Evolutionary conservation across 371 early-diverging fungal genomes (phyloP).

Genomic region (Mortierella polycephala): DNA sequence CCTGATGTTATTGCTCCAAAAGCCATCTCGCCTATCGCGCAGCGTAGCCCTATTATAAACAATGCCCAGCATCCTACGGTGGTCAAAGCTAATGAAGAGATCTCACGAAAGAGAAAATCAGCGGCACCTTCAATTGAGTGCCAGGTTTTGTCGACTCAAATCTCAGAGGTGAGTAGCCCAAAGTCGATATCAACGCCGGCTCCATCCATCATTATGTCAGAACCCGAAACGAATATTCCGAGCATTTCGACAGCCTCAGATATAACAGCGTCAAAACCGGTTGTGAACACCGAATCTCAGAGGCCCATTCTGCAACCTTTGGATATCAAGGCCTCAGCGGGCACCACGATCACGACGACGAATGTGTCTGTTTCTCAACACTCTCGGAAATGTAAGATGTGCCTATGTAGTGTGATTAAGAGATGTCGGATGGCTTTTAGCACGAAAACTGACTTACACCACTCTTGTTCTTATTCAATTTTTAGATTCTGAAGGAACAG

Average conservation of each 20-base stretch:
- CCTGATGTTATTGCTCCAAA: conserved; percentile 25
- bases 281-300: conserved; percentile 10
- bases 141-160: conserved; percentile 40
- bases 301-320: conserved; percentile 40
- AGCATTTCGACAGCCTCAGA: background rate
- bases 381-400: conserved; percentile 30
- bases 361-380: conserved; percentile 42
- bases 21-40: conserved; percentile 22
- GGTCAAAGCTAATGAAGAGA: background rate
- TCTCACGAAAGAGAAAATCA: background rate
- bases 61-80: background rate
- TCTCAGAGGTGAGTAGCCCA: conserved; percentile 18
- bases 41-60: conserved; percentile 11
- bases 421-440: background rate
- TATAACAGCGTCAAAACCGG: background rate
- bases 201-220: no score
- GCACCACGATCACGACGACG: conserved; percentile 22
- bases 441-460: background rate
- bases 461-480: background rate
- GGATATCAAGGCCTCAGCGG: conserved; percentile 46
- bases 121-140: conserved; percentile 22
- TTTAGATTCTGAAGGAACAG: conserved; percentile 31
- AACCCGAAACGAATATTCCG: background rate
- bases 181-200: no score
- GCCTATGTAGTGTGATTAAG: background rate